Evolutionary conservation across 176 grass and related monocot species (phyloP), one percentile per base, ranked within the genome.

Genomic region (Oryza meridionalis): DNA sequence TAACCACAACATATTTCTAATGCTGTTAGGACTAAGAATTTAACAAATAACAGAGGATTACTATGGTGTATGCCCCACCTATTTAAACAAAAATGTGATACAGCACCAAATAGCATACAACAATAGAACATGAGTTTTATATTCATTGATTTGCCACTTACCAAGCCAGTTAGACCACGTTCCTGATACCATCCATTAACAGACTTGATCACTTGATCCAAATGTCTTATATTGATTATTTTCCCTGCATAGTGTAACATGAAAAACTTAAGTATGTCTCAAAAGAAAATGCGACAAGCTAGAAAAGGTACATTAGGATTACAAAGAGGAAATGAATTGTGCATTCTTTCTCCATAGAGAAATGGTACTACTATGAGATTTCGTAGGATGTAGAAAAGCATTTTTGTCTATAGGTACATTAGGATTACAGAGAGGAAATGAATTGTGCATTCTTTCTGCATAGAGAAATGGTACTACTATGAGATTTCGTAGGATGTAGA

Each of bases 191-290:
- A 99, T 58, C 82, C 81, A 4, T 94, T 96, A 37, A 99, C 80
- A 16, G 91, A 99, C 76, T 94, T 99, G 27, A 99, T 78, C 21
- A 90, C 96, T 90, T 91, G 61, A 83, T 99, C 91, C 81, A 99
- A 88, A 90, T 96, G 96, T 67, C 91, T 88, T 88, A 94, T 89
- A 73, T 99, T 96, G 59, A 99, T 91, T 81, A 99, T 99, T 87
- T 96, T 96, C 11, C 93, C 96, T 96, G 86, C 90, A 89, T 73
- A 91, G 85, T 83, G 86, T 74, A 89, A 96, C 32, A 89, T 37
- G 15, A 65, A 87, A 53, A 77, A 85, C 62, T 72, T 38, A 75
- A 88, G 26, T 79, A 72, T 15, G 65, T 43, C 38, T 35, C 3
- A 58, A 78, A 43, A 70, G 50, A 70, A 76, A 58, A 50, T 14